A percentile compares a stretch with the other conserved stretches of the same genome.
Conservation (phyloP, 106 monocot genomes). For the Phalaenopsis equestris region DNA sequence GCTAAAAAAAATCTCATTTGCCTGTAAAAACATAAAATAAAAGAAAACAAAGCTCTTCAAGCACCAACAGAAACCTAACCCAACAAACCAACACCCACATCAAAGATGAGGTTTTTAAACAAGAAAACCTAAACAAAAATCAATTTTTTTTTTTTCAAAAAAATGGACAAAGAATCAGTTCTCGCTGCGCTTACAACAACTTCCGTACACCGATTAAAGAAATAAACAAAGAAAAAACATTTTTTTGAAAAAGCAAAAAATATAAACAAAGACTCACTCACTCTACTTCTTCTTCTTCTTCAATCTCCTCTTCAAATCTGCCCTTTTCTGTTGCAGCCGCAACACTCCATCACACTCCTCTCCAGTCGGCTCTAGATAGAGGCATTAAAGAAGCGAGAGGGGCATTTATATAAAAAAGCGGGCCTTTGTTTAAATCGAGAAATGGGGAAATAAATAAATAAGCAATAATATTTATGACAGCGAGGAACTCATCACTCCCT, state of each 20-base stretch:
- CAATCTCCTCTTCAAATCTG: background rate
- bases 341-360: background rate
- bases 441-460: background rate
- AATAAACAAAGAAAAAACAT: background rate
- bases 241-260: no score
- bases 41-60: background rate
- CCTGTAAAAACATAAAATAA: background rate
- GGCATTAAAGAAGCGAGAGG: background rate
- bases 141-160: background rate
- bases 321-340: background rate
- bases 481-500: background rate
- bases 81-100: background rate
- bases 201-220: background rate
- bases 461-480: background rate
- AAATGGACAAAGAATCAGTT: background rate
- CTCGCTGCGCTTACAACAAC: background rate
- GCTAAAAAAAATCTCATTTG: background rate
- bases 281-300: background rate
- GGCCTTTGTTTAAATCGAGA: slow-evolving; percentile 3
- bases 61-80: background rate
- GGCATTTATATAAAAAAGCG: slow-evolving; percentile 1
- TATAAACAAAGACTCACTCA: background rate
- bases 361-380: background rate
- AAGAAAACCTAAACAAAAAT: slow-evolving; percentile 5
- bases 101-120: background rate